Percentiles rank a stretch among this genome's conserved stretches.
Conservation (phyloP, 768 basidiomycete genomes). For the Amylocystis lapponica region DNA sequence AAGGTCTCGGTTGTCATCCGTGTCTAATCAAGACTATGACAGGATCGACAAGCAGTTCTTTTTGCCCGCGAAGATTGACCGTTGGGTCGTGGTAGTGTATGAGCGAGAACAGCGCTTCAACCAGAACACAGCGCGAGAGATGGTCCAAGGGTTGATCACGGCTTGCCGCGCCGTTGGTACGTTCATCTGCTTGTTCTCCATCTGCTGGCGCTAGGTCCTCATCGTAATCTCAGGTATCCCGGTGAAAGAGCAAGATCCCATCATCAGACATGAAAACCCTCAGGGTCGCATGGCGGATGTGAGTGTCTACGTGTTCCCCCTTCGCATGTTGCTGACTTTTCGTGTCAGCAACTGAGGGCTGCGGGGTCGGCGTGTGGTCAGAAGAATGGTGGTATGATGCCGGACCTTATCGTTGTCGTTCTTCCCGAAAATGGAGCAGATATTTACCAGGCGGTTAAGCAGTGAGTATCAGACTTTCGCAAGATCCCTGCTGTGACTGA, state of each 20-base stretch:
- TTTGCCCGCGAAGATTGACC: conserved; percentile 42
- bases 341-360: conserved; percentile 39
- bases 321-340: neutral
- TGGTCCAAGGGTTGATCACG: conserved; percentile 46
- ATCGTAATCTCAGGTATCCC: conserved; percentile 44
- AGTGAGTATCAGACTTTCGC: conserved; percentile 40
- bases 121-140: conserved; percentile 40
- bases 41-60: conserved; percentile 74
- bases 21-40: conserved; percentile 4
- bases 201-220: neutral
- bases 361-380: conserved; percentile 43
- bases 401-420: conserved; percentile 59
- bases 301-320: conserved; percentile 1
- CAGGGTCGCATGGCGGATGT: conserved; percentile 50
- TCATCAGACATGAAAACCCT: conserved; percentile 51
- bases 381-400: conserved; percentile 33
- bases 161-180: conserved; percentile 54
- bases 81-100: conserved; percentile 64
- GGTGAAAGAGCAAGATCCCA: conserved; percentile 38
- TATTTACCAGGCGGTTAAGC: conserved; percentile 72
- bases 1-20: neutral
- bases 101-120: conserved; percentile 57
- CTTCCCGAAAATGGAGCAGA: conserved; percentile 74
- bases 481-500: conserved; percentile 1
- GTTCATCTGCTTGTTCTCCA: conserved; percentile 21